phyloP scores from a whole-genome alignment of 345 rosid species.

The Salix dunnii region DNA sequence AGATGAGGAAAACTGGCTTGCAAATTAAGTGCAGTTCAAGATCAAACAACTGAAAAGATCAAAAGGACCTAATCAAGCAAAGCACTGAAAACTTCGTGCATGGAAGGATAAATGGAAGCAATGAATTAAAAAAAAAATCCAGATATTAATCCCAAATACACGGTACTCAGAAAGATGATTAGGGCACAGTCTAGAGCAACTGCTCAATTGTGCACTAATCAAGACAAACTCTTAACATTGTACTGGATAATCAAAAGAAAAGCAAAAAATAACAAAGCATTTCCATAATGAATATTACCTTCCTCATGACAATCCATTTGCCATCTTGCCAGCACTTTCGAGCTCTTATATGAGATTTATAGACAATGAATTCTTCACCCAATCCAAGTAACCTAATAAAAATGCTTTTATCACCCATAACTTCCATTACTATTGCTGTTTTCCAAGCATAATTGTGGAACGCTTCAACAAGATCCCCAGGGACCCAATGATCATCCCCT shows the following conservation, averaged over 20 bases:
- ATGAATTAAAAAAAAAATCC: no score
- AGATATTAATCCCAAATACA: no score
- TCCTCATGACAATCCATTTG: constrained; percentile 44
- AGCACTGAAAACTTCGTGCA: neutral
- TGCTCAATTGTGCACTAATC: neutral
- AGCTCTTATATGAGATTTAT: constrained; percentile 44
- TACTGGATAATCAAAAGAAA: no score
- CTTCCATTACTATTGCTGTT: constrained; percentile 39
- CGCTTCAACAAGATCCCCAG: constrained; percentile 61
- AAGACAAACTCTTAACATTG: no score
- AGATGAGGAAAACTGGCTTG: neutral
- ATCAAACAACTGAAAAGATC: no score
- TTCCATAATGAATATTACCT: constrained; percentile 21
- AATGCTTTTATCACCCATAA: constrained; percentile 23
- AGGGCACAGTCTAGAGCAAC: neutral
- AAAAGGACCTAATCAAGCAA: neutral
- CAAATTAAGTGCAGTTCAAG: neutral
- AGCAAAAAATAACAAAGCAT: neutral
- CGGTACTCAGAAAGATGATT: no score
- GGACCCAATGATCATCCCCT: constrained; percentile 35
- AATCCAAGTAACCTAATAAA: constrained; percentile 47
- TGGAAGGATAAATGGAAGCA: neutral
- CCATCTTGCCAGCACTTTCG: constrained; percentile 59
- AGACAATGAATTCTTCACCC: constrained; percentile 23
- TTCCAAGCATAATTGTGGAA: constrained; percentile 52